Base-by-base conservation (phyloP, 257 asterid genomes). In the Petunia axillaris region DNA sequence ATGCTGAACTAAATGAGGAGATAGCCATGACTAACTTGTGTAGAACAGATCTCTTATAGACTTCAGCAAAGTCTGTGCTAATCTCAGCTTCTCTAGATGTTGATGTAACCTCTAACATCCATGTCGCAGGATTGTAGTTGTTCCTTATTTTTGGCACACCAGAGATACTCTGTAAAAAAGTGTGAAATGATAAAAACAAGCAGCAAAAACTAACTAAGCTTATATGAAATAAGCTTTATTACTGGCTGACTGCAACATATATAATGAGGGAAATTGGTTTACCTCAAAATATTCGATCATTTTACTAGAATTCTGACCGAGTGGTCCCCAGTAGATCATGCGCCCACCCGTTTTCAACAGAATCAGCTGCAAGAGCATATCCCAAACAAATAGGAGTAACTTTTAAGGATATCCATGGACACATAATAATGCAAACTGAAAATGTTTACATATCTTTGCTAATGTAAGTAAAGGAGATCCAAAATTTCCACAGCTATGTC, bases 221-320 rank as follows among this genome's bases (percentile, higher is more conserved):
- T 55, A 48, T 57, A 52, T 15, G 8, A 5, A 52, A 38, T 14
- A 52, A 54, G 66, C 38, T 76, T 3, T n/a, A 14, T 38, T 52
- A 39, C 38, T 39, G 15, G 50, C 9, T 15, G 46, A 25, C 15
- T 65, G 39, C 46, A 44, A 53, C 57, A 66, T 2, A 43, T 2
- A 79, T 39, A 50, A 54, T n/a, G 66, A 38, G 53, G 25, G 60
- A 73, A 50, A 48, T 4, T 48, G 38, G 44, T 81, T 71, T 83
- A 90, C 94, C 94, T 90, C 94, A 84, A 90, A 90, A 83, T 90
- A 90, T 78, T 86, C 84, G 39, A 90, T 86, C 58, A 90, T 78
- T 80, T 81, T 71, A 75, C 81, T 84, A 50, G 97, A 92, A 64
- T 88, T 87, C 66, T 4, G 87, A 13, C 94, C 94, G 54, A 89